Base-by-base conservation (phyloP, 2,329 filamentous ascomycete species). In the Neoascochyta sp. region DNA sequence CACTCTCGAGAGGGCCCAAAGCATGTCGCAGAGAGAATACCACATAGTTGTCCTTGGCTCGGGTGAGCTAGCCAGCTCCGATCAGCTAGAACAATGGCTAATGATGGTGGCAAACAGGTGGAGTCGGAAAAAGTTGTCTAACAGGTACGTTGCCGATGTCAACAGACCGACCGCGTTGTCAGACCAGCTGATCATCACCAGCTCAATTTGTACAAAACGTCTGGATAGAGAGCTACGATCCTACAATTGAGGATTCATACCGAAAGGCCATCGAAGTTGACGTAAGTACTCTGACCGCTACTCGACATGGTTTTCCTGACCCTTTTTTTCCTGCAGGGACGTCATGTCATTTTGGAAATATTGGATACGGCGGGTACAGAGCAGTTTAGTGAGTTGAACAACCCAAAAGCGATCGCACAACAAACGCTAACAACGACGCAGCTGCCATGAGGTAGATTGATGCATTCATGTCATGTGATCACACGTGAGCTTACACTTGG, bases 201-300 rank as follows among this genome's bases (percentile, higher is more conserved):
- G 87, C 88, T 54, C 87, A 94, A 72, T 94, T 93, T 55, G 87
- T 94, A 29, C 86, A 92, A 64, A 89, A 92, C 67, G 83, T 93
- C 52, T 93, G 87, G 85, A 90, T 94, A 59, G 87, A 94, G 64
- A 74, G 71, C 43, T 79, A 79, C 57, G 75, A 79, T 56, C 75
- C 75, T 2, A 79, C 75, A 7, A 78, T 79, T 43, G 75, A 79
- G 52, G 75, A 79, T 50, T 77, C 74, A 9, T 78, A 78, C 47
- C 65, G 74, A 23, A 79, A 78, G 52, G 68, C 71, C 23, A 70
- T 78, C 34, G 71, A 88, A 50, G 85, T 95, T 41, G 87, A 95
- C 73, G 87, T 92, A 69, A 73, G 85, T 76, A 35, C 20, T 14
- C 21, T n/a, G n/a, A n/a, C n/a, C n/a, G n/a, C n/a, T n/a, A n/a